Conservation (phyloP, 495 filamentous ascomycete species). For the Aspergillus leporis region DNA sequence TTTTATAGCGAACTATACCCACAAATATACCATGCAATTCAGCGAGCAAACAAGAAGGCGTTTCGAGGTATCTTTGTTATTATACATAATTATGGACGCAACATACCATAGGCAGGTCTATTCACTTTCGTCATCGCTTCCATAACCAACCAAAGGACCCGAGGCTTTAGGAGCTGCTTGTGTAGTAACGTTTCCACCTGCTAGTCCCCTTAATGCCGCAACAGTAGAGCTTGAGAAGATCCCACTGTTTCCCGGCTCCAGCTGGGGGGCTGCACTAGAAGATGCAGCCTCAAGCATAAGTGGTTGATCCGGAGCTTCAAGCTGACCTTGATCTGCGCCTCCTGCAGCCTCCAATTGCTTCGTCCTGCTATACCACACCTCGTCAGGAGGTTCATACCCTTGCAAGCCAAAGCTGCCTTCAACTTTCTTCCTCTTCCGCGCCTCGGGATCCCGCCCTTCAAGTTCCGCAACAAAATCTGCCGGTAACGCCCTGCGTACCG, state of each 20-base stretch:
- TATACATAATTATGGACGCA: constrained; percentile 30
- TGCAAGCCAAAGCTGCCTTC: constrained; percentile 86
- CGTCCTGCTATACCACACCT: constrained; percentile 81
- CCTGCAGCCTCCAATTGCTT: constrained; percentile 47
- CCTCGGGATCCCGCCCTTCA: constrained; percentile 85
- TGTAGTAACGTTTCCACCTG: constrained; percentile 42
- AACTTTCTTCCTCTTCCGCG: constrained; percentile 82
- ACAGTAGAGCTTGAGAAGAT: constrained; percentile 83
- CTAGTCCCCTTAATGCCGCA: constrained; percentile 61
- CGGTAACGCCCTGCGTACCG: constrained; percentile 86
- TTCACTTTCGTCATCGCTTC: constrained; percentile 82
- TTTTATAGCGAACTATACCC: constrained; percentile 38
- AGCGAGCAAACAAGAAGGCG: constrained; percentile 13
- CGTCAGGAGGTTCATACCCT: constrained; percentile 93
- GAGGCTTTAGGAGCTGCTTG: constrained; percentile 32
- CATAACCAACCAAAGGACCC: constrained; percentile 81
- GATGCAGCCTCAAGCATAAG: constrained; percentile 44
- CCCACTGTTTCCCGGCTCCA: constrained; percentile 45
- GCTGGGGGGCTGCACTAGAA: constrained; percentile 16
- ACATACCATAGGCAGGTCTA: constrained; percentile 24
- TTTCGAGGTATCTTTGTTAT: constrained; percentile 43
- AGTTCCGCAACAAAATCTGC: constrained; percentile 91
- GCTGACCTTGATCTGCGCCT: constrained; percentile 29
- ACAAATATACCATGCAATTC: constrained; percentile 15
- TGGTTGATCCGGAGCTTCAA: constrained; percentile 47